phyloP scores from a whole-genome alignment of 2,329 filamentous ascomycete genomes.

The Xylariaceae sp. region DNA sequence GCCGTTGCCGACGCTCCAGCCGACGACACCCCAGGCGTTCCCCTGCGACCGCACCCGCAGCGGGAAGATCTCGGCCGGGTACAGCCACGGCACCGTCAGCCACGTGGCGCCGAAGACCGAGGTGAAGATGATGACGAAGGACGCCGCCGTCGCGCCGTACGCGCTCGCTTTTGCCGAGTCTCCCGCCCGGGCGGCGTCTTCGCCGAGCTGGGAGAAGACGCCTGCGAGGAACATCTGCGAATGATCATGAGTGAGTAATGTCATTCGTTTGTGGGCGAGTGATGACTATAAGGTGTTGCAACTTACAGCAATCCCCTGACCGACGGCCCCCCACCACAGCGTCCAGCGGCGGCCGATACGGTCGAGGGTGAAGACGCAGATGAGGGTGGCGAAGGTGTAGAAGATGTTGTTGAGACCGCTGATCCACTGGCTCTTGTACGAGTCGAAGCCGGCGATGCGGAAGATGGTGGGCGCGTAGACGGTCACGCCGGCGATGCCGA shows the following conservation, averaged over 20 bases:
- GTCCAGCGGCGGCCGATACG: constrained; percentile 64
- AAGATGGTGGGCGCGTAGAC: constrained; percentile 57
- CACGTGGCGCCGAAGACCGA: constrained; percentile 60
- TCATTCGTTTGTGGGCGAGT: too few species aligned
- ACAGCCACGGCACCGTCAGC: constrained; percentile 56
- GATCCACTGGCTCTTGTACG: constrained; percentile 58
- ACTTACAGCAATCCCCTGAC: constrained; percentile 49
- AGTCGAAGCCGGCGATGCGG: constrained; percentile 59
- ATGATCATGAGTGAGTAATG: too few species aligned
- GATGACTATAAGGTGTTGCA: too few species aligned
- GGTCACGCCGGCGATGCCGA: constrained; percentile 64
- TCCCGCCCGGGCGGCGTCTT: constrained; percentile 41
- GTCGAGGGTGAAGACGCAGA: constrained; percentile 66
- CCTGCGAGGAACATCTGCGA: constrained; percentile 63
- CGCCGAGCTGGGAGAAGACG: constrained; percentile 52
- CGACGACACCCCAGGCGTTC: constrained; percentile 70
- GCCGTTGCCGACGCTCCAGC: constrained; percentile 71
- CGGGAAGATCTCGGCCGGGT: constrained; percentile 69
- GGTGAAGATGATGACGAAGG: constrained; percentile 67
- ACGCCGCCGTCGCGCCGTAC: constrained; percentile 60
- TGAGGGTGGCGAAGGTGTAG: constrained; percentile 58
- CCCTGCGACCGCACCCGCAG: constrained; percentile 66
- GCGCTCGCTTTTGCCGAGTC: constrained; percentile 41
- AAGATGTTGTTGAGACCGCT: constrained; percentile 48
- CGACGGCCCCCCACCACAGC: constrained; percentile 61